Conservation (phyloP, 352 stramenopile species). For the Phytopythium helicoides region DNA sequence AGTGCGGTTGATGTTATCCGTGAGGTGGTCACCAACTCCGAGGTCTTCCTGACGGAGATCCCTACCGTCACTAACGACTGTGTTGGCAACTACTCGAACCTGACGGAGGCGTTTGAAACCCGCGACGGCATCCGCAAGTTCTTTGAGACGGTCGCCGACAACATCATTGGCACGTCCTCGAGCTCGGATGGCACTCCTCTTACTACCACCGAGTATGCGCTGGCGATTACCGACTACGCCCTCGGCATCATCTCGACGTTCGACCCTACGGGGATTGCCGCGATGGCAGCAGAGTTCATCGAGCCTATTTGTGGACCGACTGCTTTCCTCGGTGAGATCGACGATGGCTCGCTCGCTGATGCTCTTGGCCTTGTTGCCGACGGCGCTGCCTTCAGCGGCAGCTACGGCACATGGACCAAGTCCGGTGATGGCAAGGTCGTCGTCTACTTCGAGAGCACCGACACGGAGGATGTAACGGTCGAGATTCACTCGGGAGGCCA, state of each 20-base stretch:
- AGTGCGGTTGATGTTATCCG: conserved; percentile 39
- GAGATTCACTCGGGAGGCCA: conserved; percentile 39
- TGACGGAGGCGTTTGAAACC: conserved; percentile 32
- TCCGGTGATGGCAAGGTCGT: conserved; percentile 31
- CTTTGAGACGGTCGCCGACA: conserved; percentile 52
- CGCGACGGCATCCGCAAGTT: conserved; percentile 57
- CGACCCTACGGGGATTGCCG: conserved; percentile 48
- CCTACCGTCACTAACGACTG: conserved; percentile 43
- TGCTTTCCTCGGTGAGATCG: conserved; percentile 50
- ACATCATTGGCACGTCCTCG: conserved; percentile 36
- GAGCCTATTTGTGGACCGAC: conserved; percentile 62
- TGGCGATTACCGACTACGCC: conserved; percentile 35
- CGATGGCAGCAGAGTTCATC: conserved; percentile 44
- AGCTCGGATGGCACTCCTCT: conserved; percentile 27
- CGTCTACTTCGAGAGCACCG: conserved; percentile 38
- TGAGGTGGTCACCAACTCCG: conserved; percentile 31
- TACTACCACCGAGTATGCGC: conserved; percentile 32
- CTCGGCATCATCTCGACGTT: conserved; percentile 37
- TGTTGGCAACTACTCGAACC: conserved; percentile 18
- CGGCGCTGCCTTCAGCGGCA: conserved; percentile 41
- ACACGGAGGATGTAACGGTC: conserved; percentile 42
- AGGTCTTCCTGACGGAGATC: conserved; percentile 44
- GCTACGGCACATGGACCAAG: conserved; percentile 39
- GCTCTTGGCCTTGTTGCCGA: conserved; percentile 39
- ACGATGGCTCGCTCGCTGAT: conserved; percentile 37